These are phyloP conservation scores for Micractinium conductrix DNA, from an alignment of 139 green algal genomes.

Conservation along the genomic window DNA sequence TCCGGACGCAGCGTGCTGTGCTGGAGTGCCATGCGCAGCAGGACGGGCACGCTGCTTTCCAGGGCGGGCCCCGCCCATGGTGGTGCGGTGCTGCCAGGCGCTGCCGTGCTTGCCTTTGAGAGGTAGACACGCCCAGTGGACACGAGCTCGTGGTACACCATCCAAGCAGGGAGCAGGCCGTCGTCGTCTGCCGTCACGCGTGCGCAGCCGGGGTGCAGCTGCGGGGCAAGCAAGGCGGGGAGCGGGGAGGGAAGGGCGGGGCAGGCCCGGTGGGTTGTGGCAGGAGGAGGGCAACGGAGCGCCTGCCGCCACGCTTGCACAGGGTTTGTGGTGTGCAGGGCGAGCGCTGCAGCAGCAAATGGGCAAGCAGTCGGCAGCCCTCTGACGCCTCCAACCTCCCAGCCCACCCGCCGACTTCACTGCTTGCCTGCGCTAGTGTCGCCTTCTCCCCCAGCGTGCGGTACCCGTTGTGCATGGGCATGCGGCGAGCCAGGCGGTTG, in stretches of 20 bases:
- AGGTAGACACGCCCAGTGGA: constrained; percentile 80
- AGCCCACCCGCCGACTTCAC: background rate
- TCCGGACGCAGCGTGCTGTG: too few species aligned
- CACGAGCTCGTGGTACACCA: constrained; percentile 95
- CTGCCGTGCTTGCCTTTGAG: constrained; percentile 56
- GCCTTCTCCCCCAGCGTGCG: constrained; percentile 68
- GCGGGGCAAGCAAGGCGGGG: constrained; percentile 4
- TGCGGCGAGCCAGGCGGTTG: constrained; percentile 82
- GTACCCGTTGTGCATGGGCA: constrained; percentile 92
- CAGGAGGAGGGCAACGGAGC: too few species aligned
- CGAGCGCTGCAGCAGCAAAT: too few species aligned
- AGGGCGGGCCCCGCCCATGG: background rate
- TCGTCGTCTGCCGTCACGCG: constrained; percentile 78
- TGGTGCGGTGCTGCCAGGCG: background rate
- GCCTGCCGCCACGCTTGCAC: too few species aligned
- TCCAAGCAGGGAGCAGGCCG: constrained; percentile 92
- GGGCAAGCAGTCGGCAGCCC: too few species aligned
- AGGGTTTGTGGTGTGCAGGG: too few species aligned
- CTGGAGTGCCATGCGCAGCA: too few species aligned
- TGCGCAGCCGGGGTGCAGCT: constrained; percentile 80
- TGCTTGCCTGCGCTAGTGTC: constrained; percentile 37
- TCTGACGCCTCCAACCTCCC: too few species aligned
- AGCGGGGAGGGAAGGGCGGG: too few species aligned
- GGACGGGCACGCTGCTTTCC: too few species aligned
- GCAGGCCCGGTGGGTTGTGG: too few species aligned